phyloP scores from a whole-genome alignment of 148 eudicot genomes.

The Dianthus caryophyllus region DNA sequence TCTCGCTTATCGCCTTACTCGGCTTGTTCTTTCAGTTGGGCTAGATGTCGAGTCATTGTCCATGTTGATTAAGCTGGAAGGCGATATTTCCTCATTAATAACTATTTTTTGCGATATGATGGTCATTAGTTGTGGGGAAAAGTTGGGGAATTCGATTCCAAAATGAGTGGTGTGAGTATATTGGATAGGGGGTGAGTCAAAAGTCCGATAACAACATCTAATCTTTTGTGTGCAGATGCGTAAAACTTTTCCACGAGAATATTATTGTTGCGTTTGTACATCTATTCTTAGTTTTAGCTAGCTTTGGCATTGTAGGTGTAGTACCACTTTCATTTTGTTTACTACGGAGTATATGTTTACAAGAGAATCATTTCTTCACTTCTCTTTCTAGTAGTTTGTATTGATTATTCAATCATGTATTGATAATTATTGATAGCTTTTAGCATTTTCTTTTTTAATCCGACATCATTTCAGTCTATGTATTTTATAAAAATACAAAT shows the following conservation, averaged over 20 bases:
- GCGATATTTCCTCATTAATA: background rate
- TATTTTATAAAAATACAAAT: too few relatives aligned
- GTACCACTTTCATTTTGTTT: conserved; percentile 2
- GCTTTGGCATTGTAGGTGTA: background rate
- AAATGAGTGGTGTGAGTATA: background rate
- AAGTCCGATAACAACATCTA: too few relatives aligned
- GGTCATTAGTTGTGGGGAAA: background rate
- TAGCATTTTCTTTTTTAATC: background rate
- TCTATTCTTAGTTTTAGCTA: background rate
- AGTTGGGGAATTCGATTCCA: conserved; percentile 2
- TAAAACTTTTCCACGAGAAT: background rate
- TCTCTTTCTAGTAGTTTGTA: background rate
- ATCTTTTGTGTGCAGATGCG: conserved; percentile 3
- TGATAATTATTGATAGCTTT: conserved; percentile 2
- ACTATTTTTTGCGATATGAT: background rate
- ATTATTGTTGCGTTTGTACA: conserved; percentile 1
- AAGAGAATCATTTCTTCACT: conserved; percentile 9
- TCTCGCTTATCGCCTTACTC: background rate
- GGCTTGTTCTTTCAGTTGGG: background rate
- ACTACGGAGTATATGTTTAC: background rate
- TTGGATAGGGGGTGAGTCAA: background rate
- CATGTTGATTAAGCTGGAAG: too few relatives aligned
- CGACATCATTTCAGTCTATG: too few relatives aligned
- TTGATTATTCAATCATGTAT: too few relatives aligned
- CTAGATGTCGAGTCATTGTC: background rate